Evolutionary conservation across 129 eudicot genomes (phyloP).

Genomic region (Artemisia argyi): DNA sequence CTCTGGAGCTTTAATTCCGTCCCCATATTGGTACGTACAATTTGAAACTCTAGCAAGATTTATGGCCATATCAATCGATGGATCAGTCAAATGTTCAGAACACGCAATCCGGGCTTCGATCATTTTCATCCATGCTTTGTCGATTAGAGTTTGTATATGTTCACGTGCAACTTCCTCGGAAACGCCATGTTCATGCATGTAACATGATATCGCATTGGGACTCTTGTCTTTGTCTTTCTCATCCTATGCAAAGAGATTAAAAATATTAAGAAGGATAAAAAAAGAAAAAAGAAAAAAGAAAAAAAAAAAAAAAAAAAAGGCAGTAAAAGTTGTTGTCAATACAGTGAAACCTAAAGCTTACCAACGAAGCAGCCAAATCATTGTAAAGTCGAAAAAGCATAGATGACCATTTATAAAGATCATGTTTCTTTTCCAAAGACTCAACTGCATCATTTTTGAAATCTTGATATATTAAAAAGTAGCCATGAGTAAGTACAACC

Average conservation of each 20-base stretch:
- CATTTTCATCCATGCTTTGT: slow-evolving; percentile 1
- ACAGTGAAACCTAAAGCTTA: slow-evolving; percentile 4
- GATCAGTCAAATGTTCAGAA: background rate
- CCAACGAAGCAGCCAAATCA: slow-evolving; percentile 37
- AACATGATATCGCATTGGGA: slow-evolving; percentile 1
- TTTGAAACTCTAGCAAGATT: slow-evolving; percentile 1
- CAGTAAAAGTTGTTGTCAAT: no score
- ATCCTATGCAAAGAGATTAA: background rate
- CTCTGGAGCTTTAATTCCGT: background rate
- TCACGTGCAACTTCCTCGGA: background rate
- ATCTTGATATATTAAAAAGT: slow-evolving; percentile 15
- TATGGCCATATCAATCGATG: background rate
- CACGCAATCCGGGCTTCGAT: background rate
- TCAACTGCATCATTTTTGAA: slow-evolving; percentile 9
- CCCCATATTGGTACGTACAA: background rate
- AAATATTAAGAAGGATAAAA: background rate
- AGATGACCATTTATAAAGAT: slow-evolving; percentile 50
- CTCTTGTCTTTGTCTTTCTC: background rate
- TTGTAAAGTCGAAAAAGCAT: slow-evolving; percentile 44
- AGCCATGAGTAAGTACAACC: slow-evolving; percentile 36
- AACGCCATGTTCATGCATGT: background rate
- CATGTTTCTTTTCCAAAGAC: slow-evolving; percentile 22
- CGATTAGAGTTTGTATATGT: background rate
- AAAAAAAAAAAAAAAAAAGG: no score
- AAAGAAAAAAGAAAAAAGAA: no score